Evolutionary conservation across 2,329 filamentous ascomycete species (phyloP).

Genomic region (Epichloe elymi): DNA sequence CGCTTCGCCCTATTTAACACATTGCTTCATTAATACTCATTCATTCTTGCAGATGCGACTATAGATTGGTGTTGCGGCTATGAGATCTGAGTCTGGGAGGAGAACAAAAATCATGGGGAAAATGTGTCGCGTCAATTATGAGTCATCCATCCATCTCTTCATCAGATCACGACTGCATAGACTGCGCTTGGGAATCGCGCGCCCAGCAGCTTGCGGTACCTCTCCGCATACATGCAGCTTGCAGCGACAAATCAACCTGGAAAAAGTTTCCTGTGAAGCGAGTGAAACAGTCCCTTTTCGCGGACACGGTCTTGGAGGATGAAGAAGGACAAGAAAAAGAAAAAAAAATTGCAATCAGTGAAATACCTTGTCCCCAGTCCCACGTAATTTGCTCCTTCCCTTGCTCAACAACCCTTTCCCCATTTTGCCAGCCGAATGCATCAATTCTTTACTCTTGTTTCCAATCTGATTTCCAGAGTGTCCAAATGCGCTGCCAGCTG

Average conservation of each 20-base stretch:
- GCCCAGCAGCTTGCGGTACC: not conserved
- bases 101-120: slow-evolving; percentile 1
- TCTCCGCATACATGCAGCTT: not conserved
- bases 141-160: slow-evolving; percentile 24
- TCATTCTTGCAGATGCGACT: slow-evolving; percentile 14
- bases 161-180: slow-evolving; percentile 17
- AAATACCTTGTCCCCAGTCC: slow-evolving; percentile 79
- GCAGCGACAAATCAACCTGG: slow-evolving; percentile 4
- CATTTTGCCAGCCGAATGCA: slow-evolving; percentile 76
- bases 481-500: slow-evolving; percentile 32
- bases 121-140: slow-evolving; percentile 27
- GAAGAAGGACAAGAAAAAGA: slow-evolving; percentile 15
- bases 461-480: slow-evolving; percentile 53
- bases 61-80: slow-evolving; percentile 12
- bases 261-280: slow-evolving; percentile 5
- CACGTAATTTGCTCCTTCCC: slow-evolving; percentile 70
- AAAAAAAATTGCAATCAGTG: slow-evolving; percentile 37
- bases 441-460: slow-evolving; percentile 75
- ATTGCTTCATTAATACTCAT: slow-evolving; percentile 19
- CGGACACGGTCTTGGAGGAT: slow-evolving; percentile 4
- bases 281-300: not conserved
- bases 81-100: not conserved
- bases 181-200: not conserved
- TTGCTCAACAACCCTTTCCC: slow-evolving; percentile 87
- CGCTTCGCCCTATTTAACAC: slow-evolving; percentile 22